Evolutionary conservation across 352 stramenopile species (phyloP), one percentile per base, ranked within the genome.

Genomic region (Globisporangium irregulare): DNA sequence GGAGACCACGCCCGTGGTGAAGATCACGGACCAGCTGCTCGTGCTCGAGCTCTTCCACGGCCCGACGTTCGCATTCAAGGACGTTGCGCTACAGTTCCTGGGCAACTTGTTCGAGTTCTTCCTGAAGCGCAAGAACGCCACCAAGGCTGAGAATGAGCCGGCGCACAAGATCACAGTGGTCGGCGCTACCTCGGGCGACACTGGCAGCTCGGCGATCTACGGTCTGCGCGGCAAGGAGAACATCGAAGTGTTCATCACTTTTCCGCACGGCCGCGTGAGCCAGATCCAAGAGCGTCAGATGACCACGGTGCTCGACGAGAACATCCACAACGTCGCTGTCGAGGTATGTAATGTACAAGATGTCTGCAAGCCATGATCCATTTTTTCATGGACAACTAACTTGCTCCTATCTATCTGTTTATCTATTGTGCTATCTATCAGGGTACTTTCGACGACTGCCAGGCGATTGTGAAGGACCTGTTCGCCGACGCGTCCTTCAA

Each of bases 41-140:
- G 83, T 98, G 59, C 82, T 99, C 70, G 98, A 99, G 87, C 93
- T 99, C 34, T 99, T 99, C 83, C 97, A 99, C 74, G 98, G 98
- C 67, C 97, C 97, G 27, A 99, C 98, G 43, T 99, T 99, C 77
- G 97, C 98, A 24, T 99, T 99, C 85, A 99, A 99, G 83, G 98
- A 99, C 82, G 98, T 99, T 60, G 98, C 97, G 62, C 79, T 99
- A 38, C 97, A 99, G 84, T 99, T 99, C 78, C 84, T 99, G 18
- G 98, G 98, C 63, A 99, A 99, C 75, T 90, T 99, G 34, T 99
- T 99, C 71, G 97, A 99, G 86, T 99, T 99, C 79, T 99, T 99
- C 71, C 79, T 99, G 55, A 85, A 95, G 69, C 85, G 91, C 64
- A 93, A 92, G 74, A 95, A 94, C 70, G 87, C 74, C 76, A 70